Conservation (phyloP, 2,329 filamentous ascomycete species). For the Microthyrium microscopicum region DNA sequence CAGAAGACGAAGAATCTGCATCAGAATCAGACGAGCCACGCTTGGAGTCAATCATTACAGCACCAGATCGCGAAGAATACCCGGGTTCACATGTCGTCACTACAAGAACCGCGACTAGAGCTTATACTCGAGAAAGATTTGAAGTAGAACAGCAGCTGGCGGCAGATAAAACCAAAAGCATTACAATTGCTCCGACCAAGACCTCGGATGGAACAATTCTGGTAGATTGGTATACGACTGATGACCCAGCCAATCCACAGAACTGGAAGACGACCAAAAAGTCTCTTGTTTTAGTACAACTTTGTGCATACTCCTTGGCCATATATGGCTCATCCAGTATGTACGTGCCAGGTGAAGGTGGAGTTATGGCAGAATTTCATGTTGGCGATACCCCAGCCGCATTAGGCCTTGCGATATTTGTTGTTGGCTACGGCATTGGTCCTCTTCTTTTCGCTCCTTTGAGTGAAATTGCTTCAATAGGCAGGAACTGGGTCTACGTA, state of each 20-base stretch:
- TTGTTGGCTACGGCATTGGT: constrained; percentile 33
- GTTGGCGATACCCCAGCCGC: constrained; percentile 29
- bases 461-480: constrained; percentile 32
- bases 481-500: constrained; percentile 31
- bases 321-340: constrained; percentile 37
- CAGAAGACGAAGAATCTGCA: too few species aligned
- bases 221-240: constrained; percentile 42
- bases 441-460: constrained; percentile 25
- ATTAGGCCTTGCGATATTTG: constrained; percentile 34
- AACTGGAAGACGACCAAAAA: constrained; percentile 39
- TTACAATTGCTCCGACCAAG: constrained; percentile 31
- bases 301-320: constrained; percentile 27
- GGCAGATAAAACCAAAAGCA: constrained; percentile 29
- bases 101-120: constrained; percentile 23
- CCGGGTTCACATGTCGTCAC: too few species aligned
- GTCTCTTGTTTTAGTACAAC: constrained; percentile 23
- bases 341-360: constrained; percentile 28
- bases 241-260: constrained; percentile 41
- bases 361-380: constrained; percentile 26
- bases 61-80: too few species aligned
- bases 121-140: constrained; percentile 18
- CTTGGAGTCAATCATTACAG: too few species aligned
- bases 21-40: too few species aligned
- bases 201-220: constrained; percentile 35
- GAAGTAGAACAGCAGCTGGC: constrained; percentile 22